Base-by-base conservation (phyloP, 257 asterid genomes). In the Gynochthodes officinalis region DNA sequence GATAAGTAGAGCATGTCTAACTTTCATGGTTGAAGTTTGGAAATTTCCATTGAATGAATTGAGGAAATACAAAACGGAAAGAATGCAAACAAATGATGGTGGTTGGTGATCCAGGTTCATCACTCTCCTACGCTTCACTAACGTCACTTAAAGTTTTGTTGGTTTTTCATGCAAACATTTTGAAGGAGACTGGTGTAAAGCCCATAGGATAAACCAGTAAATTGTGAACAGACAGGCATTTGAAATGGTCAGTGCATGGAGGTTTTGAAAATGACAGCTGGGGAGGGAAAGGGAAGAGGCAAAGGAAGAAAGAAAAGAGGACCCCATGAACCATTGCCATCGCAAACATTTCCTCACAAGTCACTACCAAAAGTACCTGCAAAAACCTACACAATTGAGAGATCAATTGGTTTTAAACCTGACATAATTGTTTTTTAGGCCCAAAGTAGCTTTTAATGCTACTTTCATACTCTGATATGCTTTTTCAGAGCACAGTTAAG, bases 391-490 rank as follows among this genome's bases (percentile, higher is more conserved):
- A 84, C 68, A 82, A 84, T 80, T 84, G 85, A 85, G 77, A 75
- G 63, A 73, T 83, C 75, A 89, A 79, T 32, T 7, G 27, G 32
- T 12, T 73, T 54, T 27, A 64, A 11, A 49, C 35, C n/a, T 67
- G 8, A n/a, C n/a, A 50, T 77, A 1, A 2, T 9, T 25, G 4
- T 23, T 49, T 37, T 40, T 77, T 55, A 73, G 23, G n/a, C n/a
- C 54, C 63, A 77, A 81, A 85, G 88, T 83, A 82, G 82, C 88
- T 81, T 84, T 86, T 82, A 55, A 75, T 71, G 71, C 40, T 81
- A 75, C 84, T 83, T 78, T 71, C 70, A 50, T 63, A 77, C 76
- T 81, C 82, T 87, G 89, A 69, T 72, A 64, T 90, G 89, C 89
- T 84, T 77, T 53, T 78, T 67, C 54, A 80, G 72, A 77, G 70